phyloP scores from a whole-genome alignment of 148 eudicot species.

The Fagopyrum homotropicum region DNA sequence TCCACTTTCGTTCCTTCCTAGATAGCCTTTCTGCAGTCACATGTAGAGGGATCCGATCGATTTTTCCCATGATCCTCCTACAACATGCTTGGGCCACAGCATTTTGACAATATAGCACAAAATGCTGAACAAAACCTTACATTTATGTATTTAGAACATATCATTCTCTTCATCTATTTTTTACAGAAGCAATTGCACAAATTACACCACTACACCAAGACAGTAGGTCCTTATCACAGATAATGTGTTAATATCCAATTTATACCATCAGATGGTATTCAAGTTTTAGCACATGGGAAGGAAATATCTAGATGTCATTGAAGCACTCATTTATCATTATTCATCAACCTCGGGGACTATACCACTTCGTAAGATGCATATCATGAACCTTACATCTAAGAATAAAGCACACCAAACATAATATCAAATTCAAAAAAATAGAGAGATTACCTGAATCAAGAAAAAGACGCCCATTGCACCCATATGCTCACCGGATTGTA shows the following conservation, averaged over 20 bases:
- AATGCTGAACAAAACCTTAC: not conserved
- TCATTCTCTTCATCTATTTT: not conserved
- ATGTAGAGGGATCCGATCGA: not conserved
- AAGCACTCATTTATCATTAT: not conserved
- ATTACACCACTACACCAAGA: not conserved
- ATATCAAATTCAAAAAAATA: not conserved
- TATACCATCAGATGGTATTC: not conserved
- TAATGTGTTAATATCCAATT: not conserved
- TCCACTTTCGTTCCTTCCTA: not conserved
- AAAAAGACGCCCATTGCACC: slow-evolving; percentile 99
- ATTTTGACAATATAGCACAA: not conserved
- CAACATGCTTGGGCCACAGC: not conserved
- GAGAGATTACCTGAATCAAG: slow-evolving; percentile 73
- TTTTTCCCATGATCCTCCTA: not conserved
- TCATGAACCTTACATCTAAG: not conserved
- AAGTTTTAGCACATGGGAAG: not conserved
- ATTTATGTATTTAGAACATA: not conserved
- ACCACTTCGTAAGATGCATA: not conserved
- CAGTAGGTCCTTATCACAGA: not conserved
- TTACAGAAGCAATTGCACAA: not conserved
- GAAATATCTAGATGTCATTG: not conserved
- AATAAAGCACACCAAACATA: not conserved
- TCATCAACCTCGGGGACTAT: not conserved
- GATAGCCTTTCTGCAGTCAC: not conserved
- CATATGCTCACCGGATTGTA: slow-evolving; percentile 99